phyloP scores from a whole-genome alignment of 2,329 filamentous ascomycete genomes.

The Xylaria sp. region DNA sequence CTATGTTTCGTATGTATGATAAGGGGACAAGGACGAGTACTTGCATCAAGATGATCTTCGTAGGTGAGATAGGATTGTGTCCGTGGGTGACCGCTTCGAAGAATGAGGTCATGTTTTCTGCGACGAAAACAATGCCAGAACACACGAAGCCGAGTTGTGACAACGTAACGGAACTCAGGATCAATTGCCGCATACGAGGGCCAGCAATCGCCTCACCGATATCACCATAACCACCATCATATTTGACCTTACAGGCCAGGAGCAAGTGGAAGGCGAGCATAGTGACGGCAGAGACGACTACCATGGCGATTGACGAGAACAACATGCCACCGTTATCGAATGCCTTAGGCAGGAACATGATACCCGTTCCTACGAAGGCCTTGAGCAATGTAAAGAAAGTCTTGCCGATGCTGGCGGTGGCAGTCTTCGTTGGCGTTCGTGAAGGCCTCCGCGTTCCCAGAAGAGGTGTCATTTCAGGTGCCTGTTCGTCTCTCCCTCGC shows the following conservation, averaged over 20 bases:
- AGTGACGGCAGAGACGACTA: constrained; percentile 60
- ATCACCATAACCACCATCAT: constrained; percentile 69
- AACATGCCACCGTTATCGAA: constrained; percentile 70
- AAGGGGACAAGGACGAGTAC: constrained; percentile 60
- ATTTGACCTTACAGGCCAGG: constrained; percentile 57
- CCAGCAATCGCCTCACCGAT: constrained; percentile 63
- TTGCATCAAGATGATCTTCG: constrained; percentile 60
- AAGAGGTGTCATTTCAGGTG: constrained; percentile 54
- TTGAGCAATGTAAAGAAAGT: constrained; percentile 76
- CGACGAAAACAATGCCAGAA: constrained; percentile 70
- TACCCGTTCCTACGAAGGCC: constrained; percentile 73
- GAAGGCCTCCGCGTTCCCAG: constrained; percentile 52
- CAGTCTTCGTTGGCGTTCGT: constrained; percentile 39
- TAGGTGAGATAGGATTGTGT: constrained; percentile 47
- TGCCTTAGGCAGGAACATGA: constrained; percentile 76
- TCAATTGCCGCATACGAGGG: constrained; percentile 55
- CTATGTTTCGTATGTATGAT: constrained; percentile 67
- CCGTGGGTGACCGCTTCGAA: constrained; percentile 54
- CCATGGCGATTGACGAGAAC: constrained; percentile 65
- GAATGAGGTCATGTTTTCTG: constrained; percentile 67
- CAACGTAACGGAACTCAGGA: constrained; percentile 64
- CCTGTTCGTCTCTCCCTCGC: constrained; percentile 28
- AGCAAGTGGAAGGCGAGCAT: constrained; percentile 68
- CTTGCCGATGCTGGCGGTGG: constrained; percentile 63
- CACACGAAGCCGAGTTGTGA: constrained; percentile 77